Percentiles rank a stretch among this genome's conserved stretches.
Evolutionary conservation across 345 rosid species (phyloP).

Genomic region (Eutrema yunnanense): DNA sequence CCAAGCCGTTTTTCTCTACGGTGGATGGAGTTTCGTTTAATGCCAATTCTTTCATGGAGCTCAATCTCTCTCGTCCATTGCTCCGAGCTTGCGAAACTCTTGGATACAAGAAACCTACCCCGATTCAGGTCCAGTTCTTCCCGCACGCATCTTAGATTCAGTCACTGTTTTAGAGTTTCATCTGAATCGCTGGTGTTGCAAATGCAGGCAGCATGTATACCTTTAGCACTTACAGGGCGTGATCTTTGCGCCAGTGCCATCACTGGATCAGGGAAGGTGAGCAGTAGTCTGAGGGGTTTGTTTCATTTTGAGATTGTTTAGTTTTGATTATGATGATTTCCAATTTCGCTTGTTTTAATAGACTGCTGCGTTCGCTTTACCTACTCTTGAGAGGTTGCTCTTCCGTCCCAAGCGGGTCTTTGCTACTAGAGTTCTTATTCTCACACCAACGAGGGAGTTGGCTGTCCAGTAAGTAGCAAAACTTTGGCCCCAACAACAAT

Average conservation of each 20-base stretch:
- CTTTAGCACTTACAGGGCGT: constrained; percentile 80
- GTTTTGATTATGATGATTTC: constrained; percentile 1
- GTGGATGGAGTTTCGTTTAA: constrained; percentile 73
- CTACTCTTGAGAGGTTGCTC: constrained; percentile 82
- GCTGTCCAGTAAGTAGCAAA: constrained; percentile 75
- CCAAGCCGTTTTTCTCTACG: constrained; percentile 60
- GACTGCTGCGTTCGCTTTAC: constrained; percentile 95
- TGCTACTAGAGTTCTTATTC: constrained; percentile 86
- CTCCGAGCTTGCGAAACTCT: constrained; percentile 89
- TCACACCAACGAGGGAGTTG: constrained; percentile 90
- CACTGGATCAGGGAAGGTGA: constrained; percentile 98
- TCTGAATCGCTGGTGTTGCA: constrained; percentile 3
- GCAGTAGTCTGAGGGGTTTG: neutral
- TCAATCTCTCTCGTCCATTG: constrained; percentile 82
- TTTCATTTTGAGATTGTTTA: neutral
- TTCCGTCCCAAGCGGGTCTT: constrained; percentile 80
- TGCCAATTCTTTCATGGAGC: constrained; percentile 84
- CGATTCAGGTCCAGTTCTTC: constrained; percentile 60
- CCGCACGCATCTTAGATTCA: neutral
- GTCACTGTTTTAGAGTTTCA: neutral
- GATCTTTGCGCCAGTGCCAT: constrained; percentile 97
- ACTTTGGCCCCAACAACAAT: neutral
- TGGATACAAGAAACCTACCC: constrained; percentile 89
- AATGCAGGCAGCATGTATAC: constrained; percentile 86
- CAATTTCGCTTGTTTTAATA: constrained; percentile 24